phyloP scores from a whole-genome alignment of 768 basidiomycete species.

The Nevesoporus exiguus region DNA sequence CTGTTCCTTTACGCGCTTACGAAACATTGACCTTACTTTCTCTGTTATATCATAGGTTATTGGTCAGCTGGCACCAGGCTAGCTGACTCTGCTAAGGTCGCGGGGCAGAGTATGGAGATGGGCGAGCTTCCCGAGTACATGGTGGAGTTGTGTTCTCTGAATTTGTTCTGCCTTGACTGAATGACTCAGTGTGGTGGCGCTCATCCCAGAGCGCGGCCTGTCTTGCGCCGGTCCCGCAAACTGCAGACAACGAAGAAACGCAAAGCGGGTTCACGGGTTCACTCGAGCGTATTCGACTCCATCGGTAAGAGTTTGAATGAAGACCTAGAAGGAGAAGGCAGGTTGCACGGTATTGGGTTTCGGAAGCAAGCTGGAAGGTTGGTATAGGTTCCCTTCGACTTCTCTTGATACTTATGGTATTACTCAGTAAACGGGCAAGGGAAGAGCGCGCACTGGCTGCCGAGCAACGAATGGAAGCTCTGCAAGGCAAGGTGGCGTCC shows the following conservation, averaged over 20 bases:
- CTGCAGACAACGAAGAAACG: slow-evolving; percentile 62
- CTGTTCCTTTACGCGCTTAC: neutral
- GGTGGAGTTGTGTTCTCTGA: slow-evolving; percentile 35
- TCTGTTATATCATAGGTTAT: slow-evolving; percentile 48
- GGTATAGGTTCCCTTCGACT: slow-evolving; percentile 7
- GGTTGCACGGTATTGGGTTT: slow-evolving; percentile 56
- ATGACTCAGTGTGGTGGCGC: slow-evolving; percentile 71
- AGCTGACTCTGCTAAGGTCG: slow-evolving; percentile 55
- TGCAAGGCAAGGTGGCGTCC: slow-evolving; percentile 33
- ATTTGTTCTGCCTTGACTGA: neutral
- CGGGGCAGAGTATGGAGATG: slow-evolving; percentile 46
- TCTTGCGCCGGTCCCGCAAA: slow-evolving; percentile 41
- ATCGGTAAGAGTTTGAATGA: slow-evolving; percentile 52
- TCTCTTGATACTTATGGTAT: neutral
- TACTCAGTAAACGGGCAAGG: slow-evolving; percentile 66
- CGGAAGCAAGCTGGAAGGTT: slow-evolving; percentile 70
- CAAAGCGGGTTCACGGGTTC: slow-evolving; percentile 69
- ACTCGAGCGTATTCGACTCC: slow-evolving; percentile 57
- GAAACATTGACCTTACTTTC: slow-evolving; percentile 5
- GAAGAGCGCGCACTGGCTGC: slow-evolving; percentile 77
- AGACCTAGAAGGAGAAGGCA: slow-evolving; percentile 33
- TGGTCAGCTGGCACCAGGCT: slow-evolving; percentile 79
- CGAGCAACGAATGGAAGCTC: slow-evolving; percentile 53
- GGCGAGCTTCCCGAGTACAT: slow-evolving; percentile 76
- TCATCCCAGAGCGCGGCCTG: slow-evolving; percentile 59